Base-by-base conservation (phyloP, 1,284 basidiomycete genomes). In the Pascua guehoae region DNA sequence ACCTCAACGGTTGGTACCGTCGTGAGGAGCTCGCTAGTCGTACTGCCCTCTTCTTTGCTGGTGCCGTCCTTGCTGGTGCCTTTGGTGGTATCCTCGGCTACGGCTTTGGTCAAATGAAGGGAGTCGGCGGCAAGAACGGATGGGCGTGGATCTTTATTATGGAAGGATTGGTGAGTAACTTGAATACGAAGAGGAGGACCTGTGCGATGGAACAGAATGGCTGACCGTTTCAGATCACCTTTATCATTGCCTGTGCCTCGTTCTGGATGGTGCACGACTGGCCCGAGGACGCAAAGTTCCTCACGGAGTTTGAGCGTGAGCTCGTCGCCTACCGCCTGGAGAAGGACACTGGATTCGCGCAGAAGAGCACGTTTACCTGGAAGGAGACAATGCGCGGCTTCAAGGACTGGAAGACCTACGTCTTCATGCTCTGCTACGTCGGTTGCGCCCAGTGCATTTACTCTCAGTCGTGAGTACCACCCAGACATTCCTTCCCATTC, bases 61-160 rank as follows among this genome's bases (percentile, higher is more conserved):
- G 77, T 5, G 79, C 79, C 1, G 79, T 79, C 0, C 62, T 79
- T 5, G 74, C 76, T 1, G 79, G 79, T 36, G 73, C 74, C 15
- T 76, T 75, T 52, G 74, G 75, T 48, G 76, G 76, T 56, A 76
- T 77, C 53, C 69, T 78, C 24, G 77, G 77, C 17, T 78, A 57
- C 49, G 59, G 47, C 42, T 47, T 56, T n/a, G 46, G 47, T 12
- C 45, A 56, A 44, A 47, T 51, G 56, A 60, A 70, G 43, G 79
- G 79, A 18, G 66, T 78, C 16, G 78, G 78, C 16, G 78, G 77
- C 37, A 72, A 73, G 53, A 57, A 62, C 8, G 79, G 79, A 38
- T 80, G 79, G 78, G 62, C 66, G 4, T 79, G 79, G 78, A 78
- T 79, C 54, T 79, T 80, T 69, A 77, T 79, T 60, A 74, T 78